Evolutionary conservation across 495 filamentous ascomycete species (phyloP), one percentile per base, ranked within the genome.

Genomic region (Penicillium macrosclerotiorum): DNA sequence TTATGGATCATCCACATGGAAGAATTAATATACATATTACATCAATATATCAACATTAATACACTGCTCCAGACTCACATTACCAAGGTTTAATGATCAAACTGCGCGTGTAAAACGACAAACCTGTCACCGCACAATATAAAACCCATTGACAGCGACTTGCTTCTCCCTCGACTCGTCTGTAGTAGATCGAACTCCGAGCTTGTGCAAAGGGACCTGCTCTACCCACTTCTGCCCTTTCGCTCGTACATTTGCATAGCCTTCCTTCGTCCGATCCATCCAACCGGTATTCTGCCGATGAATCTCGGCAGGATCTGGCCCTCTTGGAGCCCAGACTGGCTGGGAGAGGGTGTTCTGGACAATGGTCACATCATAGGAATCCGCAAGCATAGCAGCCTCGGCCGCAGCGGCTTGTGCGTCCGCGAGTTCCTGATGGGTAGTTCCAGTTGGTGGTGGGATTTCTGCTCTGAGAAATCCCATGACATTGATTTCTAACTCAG

Each of bases 131-230:
- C 71, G 51, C 23, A 65, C 57, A 49, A 75, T 67, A 49, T 60
- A 75, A 40, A 68, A 71, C 8, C 72, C 72, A 37, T 65, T 66
- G 7, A 63, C 49, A 3, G 49, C 54, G 8, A 72, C 44, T 20
- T 63, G 52, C 31, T 47, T 57, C 54, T 84, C 81, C 58, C 63
- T 71, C 23, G 63, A 57, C 37, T 64, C 67, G 16, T 73, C 80
- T n/a, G 63, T 60, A 4, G 62, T 59, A 8, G 68, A 74, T 23
- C 83, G 69, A 35, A 85, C 71, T 0, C 82, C 82, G 5, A 77
- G 53, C 34, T 65, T 55, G 52, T 84, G 75, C 25, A 84, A 49
- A 3, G 78, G 78, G 2, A 82, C 62, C 37, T 69, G 71, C 37
- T 79, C 77, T 12, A 80, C 59, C 41, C 69, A 69, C 40, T 58